Conservation (phyloP, 148 eudicot species). For the Rhododendron vialii region DNA sequence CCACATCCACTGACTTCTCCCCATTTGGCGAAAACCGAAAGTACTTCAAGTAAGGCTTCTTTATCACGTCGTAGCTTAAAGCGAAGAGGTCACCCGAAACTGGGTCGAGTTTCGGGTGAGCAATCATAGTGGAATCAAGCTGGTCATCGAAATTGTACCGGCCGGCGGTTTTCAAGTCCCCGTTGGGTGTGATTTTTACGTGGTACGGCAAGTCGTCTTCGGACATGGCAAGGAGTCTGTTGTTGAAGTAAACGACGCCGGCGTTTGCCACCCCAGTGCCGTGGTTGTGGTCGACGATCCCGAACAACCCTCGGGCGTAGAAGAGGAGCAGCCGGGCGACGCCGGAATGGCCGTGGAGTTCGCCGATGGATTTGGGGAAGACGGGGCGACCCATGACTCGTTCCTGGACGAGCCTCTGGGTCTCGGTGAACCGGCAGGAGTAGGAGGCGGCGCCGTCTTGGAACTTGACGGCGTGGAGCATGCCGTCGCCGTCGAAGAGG, state of each 20-base stretch:
- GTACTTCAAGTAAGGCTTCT: constrained; percentile 23
- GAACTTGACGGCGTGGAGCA: constrained; percentile 56
- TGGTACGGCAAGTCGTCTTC: constrained; percentile 51
- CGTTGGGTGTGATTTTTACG: constrained; percentile 17
- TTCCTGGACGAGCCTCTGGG: constrained; percentile 22
- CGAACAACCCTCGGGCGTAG: constrained; percentile 27
- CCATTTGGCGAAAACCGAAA: constrained; percentile 18
- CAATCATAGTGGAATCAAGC: constrained; percentile 21
- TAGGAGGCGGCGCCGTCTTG: constrained; percentile 25
- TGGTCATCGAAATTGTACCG: constrained; percentile 20
- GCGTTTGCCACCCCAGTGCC: constrained; percentile 50
- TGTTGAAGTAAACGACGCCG: constrained; percentile 38
- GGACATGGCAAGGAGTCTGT: constrained; percentile 43
- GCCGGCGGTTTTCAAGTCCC: constrained; percentile 30
- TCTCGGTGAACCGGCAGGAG: constrained; percentile 28
- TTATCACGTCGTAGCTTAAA: constrained; percentile 25
- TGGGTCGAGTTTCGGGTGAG: constrained; percentile 33
- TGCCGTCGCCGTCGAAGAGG: constrained; percentile 69
- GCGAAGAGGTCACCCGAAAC: constrained; percentile 24
- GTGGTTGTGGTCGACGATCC: constrained; percentile 23
- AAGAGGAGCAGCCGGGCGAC: constrained; percentile 34
- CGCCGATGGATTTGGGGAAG: constrained; percentile 33
- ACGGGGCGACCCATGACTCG: constrained; percentile 17
- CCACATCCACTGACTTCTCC: constrained; percentile 18
- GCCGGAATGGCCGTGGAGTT: constrained; percentile 42